Evolutionary conservation across 495 filamentous ascomycete genomes (phyloP).

Genomic region (Lasiosphaeria hispida): DNA sequence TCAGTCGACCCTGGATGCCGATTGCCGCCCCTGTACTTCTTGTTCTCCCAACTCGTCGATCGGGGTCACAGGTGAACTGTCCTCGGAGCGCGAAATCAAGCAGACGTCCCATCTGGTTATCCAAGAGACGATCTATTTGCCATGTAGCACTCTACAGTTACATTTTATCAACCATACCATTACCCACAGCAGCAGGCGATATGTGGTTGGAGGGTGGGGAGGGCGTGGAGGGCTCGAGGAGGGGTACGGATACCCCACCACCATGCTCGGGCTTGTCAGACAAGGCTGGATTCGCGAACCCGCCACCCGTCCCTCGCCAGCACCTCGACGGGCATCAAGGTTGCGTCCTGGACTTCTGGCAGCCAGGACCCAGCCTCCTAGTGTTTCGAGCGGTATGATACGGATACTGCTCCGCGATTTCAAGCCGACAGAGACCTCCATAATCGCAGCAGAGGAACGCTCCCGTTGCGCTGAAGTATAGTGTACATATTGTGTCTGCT

Average conservation of each 20-base stretch:
- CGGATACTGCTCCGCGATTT: no score
- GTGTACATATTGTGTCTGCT: neutral
- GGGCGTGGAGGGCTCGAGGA: neutral
- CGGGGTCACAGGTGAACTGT: no score
- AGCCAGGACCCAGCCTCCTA: no score
- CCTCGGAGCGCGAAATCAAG: no score
- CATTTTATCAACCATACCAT: no score
- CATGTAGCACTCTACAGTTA: no score
- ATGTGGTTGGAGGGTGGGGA: no score
- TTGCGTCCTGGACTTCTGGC: no score
- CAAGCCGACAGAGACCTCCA: neutral
- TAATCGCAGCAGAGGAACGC: neutral
- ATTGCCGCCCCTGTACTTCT: neutral
- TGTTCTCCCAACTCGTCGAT: no score
- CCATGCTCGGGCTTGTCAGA: constrained; percentile 6
- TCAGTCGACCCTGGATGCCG: neutral
- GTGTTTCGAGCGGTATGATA: no score
- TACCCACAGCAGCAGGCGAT: neutral
- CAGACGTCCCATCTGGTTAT: no score
- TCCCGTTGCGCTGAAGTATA: neutral
- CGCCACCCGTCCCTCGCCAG: neutral
- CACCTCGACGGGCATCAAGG: neutral
- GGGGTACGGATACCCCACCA: constrained; percentile 2
- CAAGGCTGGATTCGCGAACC: constrained; percentile 12
- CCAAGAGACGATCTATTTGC: no score